phyloP scores from a whole-genome alignment of 306 rosid species.

The Gynostemma pentaphyllum region DNA sequence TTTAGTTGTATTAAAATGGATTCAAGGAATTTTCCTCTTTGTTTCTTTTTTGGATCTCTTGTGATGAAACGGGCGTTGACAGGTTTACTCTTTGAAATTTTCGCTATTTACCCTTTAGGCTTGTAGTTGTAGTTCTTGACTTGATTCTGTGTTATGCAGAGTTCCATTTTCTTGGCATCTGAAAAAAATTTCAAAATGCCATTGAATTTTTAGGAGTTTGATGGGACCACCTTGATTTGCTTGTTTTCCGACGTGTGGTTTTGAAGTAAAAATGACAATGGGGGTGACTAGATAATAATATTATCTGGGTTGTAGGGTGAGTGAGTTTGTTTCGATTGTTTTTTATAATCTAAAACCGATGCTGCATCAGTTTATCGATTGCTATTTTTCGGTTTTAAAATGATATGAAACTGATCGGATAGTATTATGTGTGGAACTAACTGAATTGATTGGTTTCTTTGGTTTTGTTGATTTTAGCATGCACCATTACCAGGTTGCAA shows the following conservation, averaged over 20 bases:
- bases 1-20: conserved; percentile 32
- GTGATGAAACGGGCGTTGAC: conserved; percentile 24
- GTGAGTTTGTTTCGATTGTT: too few species aligned
- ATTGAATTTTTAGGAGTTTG: not conserved
- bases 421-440: not conserved
- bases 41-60: conserved; percentile 21
- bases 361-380: too few species aligned
- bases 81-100: conserved; percentile 24
- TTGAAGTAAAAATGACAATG: not conserved
- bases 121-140: conserved; percentile 22
- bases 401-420: not conserved
- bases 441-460: conserved; percentile 2
- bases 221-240: not conserved
- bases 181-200: not conserved
- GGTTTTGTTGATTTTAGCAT: too few species aligned
- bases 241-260: not conserved
- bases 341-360: too few species aligned
- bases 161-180: not conserved
- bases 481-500: too few species aligned
- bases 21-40: conserved; percentile 30
- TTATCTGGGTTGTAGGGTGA: too few species aligned
- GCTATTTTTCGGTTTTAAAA: too few species aligned
- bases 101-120: conserved; percentile 8
- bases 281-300: not conserved
- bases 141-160: not conserved